Conservation (phyloP, 1,139 yeast species). For the Magnusiomyces suaveolens region DNA sequence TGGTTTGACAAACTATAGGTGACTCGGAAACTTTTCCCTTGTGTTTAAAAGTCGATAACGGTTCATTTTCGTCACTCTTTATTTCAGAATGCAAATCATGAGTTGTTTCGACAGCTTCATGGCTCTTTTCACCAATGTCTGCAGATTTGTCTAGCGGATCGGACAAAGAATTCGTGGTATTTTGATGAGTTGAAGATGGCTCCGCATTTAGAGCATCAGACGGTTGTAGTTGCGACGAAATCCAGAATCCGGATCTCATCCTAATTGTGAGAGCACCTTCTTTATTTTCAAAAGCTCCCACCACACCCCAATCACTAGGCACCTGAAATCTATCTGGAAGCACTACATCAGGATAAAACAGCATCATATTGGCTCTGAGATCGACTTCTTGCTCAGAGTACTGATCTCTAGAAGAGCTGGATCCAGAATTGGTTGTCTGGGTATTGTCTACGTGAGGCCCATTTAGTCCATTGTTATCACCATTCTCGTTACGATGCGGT, state of each 20-base stretch:
- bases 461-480: neutral
- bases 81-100: neutral
- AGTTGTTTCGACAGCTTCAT: neutral
- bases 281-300: neutral
- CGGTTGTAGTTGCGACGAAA: neutral
- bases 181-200: no score
- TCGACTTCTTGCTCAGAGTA: neutral
- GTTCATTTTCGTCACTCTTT: neutral
- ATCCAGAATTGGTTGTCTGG: neutral
- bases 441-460: neutral
- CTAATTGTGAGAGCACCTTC: constrained; percentile 2
- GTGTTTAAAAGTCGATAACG: neutral
- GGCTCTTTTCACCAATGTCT: no score
- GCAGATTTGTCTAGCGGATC: no score
- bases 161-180: no score
- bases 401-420: neutral
- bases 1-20: no score
- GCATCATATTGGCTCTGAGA: neutral
- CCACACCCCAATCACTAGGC: constrained; percentile 1
- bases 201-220: no score
- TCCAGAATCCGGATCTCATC: neutral
- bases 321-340: constrained; percentile 5
- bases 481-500: constrained; percentile 5
- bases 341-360: neutral
- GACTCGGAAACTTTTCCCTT: neutral